phyloP scores from a whole-genome alignment of 2,329 filamentous ascomycete species.

The Aspergillus cejpii region DNA sequence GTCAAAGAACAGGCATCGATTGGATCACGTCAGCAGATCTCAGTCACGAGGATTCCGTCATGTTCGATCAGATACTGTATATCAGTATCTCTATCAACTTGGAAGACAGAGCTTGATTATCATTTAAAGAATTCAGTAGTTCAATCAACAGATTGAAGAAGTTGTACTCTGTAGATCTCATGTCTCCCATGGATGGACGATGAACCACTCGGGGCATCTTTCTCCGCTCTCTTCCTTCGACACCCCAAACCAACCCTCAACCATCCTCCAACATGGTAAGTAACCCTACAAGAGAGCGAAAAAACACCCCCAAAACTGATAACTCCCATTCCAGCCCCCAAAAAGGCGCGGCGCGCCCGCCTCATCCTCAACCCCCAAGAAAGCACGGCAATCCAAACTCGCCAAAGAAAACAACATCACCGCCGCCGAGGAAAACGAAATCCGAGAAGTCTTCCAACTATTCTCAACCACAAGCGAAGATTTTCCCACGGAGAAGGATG shows the following conservation, averaged over 20 bases:
- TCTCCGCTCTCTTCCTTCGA: not conserved
- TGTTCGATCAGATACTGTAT: slow-evolving; percentile 10
- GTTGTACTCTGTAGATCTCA: not conserved
- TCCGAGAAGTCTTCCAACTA: slow-evolving; percentile 79
- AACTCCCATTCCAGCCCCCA: slow-evolving; percentile 26
- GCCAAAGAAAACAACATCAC: slow-evolving; percentile 86
- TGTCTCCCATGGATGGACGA: not conserved
- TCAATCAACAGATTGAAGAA: too few species aligned
- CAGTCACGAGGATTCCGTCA: slow-evolving; percentile 11
- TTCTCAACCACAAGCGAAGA: slow-evolving; percentile 58
- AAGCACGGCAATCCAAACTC: slow-evolving; percentile 68
- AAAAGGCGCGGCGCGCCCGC: slow-evolving; percentile 32
- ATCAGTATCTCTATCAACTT: not conserved
- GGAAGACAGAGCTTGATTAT: not conserved
- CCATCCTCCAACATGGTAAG: slow-evolving; percentile 18
- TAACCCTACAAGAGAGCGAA: too few species aligned
- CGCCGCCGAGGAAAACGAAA: slow-evolving; percentile 78
- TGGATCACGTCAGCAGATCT: slow-evolving; percentile 25
- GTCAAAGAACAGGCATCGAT: slow-evolving; percentile 15
- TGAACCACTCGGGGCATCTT: not conserved
- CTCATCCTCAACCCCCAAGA: slow-evolving; percentile 31
- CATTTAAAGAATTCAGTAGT: too few species aligned
- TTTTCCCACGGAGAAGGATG: slow-evolving; percentile 63
- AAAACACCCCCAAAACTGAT: not conserved
- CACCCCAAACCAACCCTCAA: not conserved